Conservation (phyloP, 495 filamentous ascomycete genomes). For the Xylaria grammica region DNA sequence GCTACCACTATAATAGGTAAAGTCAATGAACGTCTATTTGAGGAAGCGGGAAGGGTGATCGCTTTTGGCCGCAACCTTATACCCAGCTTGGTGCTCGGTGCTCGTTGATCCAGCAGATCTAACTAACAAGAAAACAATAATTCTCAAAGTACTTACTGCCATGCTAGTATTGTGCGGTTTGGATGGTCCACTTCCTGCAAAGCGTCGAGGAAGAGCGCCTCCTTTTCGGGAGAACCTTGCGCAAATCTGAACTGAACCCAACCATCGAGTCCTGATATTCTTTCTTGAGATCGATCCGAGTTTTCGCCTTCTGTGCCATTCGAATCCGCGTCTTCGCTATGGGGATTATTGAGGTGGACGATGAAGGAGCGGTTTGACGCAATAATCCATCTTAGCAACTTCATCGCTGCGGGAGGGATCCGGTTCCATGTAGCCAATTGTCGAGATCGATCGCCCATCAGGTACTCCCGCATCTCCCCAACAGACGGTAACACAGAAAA, state of each 20-base stretch:
- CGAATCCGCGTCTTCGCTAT: constrained; percentile 23
- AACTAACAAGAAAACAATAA: background rate
- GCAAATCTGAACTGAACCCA: constrained; percentile 87
- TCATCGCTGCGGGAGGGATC: constrained; percentile 69
- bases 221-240: constrained; percentile 90
- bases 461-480: constrained; percentile 63
- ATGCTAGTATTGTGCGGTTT: constrained; percentile 31
- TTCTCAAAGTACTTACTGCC: constrained; percentile 60
- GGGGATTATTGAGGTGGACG: constrained; percentile 63
- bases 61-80: too few relatives aligned
- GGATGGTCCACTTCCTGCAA: constrained; percentile 53
- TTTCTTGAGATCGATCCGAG: constrained; percentile 45
- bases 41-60: background rate
- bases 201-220: constrained; percentile 74
- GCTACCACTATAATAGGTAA: constrained; percentile 58
- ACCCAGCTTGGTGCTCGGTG: too few relatives aligned
- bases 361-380: constrained; percentile 91
- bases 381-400: constrained; percentile 85
- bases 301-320: constrained; percentile 19
- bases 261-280: constrained; percentile 66
- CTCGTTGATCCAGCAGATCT: too few relatives aligned
- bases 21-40: background rate
- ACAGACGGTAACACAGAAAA: constrained; percentile 74
- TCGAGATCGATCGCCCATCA: constrained; percentile 48
- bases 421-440: constrained; percentile 65